Conservation (phyloP, 371 early-diverging fungal species). For the Mortierella sp. region DNA sequence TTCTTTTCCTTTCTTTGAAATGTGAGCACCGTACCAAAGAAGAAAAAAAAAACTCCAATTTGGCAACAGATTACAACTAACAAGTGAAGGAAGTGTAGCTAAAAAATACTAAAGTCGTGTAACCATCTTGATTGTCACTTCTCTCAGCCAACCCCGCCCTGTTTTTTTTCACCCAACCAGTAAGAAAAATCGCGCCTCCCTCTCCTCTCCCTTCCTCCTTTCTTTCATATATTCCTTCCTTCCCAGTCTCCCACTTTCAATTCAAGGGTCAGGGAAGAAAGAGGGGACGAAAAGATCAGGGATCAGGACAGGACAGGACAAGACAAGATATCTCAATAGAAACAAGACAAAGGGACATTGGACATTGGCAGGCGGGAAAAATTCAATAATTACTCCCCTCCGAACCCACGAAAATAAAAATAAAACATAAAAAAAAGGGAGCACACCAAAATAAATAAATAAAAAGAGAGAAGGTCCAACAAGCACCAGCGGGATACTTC, state of each 20-base stretch:
- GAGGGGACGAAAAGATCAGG: neutral
- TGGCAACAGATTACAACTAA: too few species aligned
- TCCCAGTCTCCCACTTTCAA: neutral
- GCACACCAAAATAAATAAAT: neutral
- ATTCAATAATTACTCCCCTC: neutral
- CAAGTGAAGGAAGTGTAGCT: neutral
- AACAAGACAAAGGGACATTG: neutral
- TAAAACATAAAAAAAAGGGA: neutral
- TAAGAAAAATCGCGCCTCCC: constrained; percentile 55
- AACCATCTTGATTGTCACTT: neutral
- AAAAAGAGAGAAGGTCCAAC: too few species aligned
- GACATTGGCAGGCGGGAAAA: neutral
- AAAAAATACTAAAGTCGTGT: neutral
- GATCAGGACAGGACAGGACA: neutral
- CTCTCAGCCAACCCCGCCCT: constrained; percentile 13
- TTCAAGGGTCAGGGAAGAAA: too few species aligned
- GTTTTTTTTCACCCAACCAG: constrained; percentile 20
- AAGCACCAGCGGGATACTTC: neutral
- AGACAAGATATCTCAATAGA: neutral
- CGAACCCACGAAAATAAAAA: neutral
- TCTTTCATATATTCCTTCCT: neutral
- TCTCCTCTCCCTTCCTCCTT: neutral
- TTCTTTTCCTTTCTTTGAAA: neutral
- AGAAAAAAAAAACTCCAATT: neutral
- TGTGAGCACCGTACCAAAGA: neutral